phyloP scores from a whole-genome alignment of 2,329 filamentous ascomycete genomes.

The Samsoniella hepiali region DNA sequence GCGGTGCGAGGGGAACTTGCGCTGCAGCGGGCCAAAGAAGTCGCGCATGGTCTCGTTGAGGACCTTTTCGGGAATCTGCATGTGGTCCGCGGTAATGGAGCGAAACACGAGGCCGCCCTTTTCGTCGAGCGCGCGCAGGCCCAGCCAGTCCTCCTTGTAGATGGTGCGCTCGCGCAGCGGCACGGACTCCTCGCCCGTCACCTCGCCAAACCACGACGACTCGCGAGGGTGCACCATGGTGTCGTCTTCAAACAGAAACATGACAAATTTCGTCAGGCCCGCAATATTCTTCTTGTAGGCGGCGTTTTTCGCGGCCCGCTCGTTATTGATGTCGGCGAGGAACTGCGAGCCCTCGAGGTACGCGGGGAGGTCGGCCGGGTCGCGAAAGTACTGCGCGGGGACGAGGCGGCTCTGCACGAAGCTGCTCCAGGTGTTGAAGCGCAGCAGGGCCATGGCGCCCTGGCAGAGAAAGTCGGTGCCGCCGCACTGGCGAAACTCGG shows the following conservation, averaged over 20 bases:
- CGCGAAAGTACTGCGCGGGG: constrained; percentile 92
- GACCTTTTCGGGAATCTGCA: constrained; percentile 68
- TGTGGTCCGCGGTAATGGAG: constrained; percentile 73
- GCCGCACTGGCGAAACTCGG: constrained; percentile 72
- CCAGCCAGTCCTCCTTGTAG: constrained; percentile 92
- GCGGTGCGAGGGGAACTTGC: constrained; percentile 30
- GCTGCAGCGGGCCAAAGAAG: constrained; percentile 58
- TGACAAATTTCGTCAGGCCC: constrained; percentile 71
- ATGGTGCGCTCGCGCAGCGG: constrained; percentile 65
- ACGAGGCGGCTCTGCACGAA: constrained; percentile 79
- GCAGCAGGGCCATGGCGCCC: constrained; percentile 72
- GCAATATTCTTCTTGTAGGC: constrained; percentile 70
- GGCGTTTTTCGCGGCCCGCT: constrained; percentile 69
- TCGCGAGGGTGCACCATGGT: constrained; percentile 85
- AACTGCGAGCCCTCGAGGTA: constrained; percentile 85
- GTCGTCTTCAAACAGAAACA: constrained; percentile 89
- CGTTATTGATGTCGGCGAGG: constrained; percentile 94
- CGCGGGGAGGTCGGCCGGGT: constrained; percentile 56
- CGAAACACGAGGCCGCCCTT: constrained; percentile 76
- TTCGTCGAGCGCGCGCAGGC: constrained; percentile 73
- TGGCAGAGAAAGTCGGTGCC: constrained; percentile 75
- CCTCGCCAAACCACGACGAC: constrained; percentile 85
- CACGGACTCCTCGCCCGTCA: constrained; percentile 67
- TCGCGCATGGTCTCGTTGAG: constrained; percentile 63
- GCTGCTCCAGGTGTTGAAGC: constrained; percentile 73